phyloP scores from a whole-genome alignment of 148 eudicot species.

The Camellia granthamiana region DNA sequence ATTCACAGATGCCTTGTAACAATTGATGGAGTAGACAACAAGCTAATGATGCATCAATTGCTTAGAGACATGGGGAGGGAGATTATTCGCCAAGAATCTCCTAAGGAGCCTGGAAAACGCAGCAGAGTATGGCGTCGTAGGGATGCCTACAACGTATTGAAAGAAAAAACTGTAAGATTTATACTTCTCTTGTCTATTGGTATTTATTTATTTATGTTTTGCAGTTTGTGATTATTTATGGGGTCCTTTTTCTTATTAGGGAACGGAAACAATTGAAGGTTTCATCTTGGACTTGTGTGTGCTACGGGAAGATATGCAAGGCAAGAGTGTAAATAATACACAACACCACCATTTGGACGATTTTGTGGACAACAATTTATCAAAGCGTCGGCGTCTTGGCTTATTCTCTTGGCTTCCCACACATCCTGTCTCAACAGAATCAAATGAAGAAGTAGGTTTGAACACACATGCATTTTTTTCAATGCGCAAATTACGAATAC shows the following conservation, averaged over 20 bases:
- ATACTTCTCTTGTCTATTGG: neutral
- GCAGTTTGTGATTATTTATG: too few relatives aligned
- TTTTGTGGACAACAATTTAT: neutral
- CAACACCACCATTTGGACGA: too few relatives aligned
- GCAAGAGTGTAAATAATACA: neutral
- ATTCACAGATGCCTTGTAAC: neutral
- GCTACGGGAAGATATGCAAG: too few relatives aligned
- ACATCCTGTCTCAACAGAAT: neutral
- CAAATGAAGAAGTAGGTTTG: neutral
- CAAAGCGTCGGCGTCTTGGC: neutral
- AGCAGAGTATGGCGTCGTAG: constrained; percentile 13
- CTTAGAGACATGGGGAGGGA: constrained; percentile 12
- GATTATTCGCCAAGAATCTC: constrained; percentile 8
- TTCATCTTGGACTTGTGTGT: too few relatives aligned
- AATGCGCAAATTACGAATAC: constrained; percentile 13
- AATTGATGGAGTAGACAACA: neutral
- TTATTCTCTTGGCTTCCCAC: neutral
- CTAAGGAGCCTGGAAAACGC: constrained; percentile 2
- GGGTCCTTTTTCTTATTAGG: too few relatives aligned
- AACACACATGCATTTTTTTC: neutral
- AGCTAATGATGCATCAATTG: constrained; percentile 3
- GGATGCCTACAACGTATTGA: neutral
- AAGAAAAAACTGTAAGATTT: neutral
- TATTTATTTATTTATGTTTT: too few relatives aligned
- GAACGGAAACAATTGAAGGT: too few relatives aligned